Evolutionary conservation across 2,329 filamentous ascomycete genomes (phyloP), one percentile per base, ranked within the genome.

Genomic region (Microascus cirrosus): DNA sequence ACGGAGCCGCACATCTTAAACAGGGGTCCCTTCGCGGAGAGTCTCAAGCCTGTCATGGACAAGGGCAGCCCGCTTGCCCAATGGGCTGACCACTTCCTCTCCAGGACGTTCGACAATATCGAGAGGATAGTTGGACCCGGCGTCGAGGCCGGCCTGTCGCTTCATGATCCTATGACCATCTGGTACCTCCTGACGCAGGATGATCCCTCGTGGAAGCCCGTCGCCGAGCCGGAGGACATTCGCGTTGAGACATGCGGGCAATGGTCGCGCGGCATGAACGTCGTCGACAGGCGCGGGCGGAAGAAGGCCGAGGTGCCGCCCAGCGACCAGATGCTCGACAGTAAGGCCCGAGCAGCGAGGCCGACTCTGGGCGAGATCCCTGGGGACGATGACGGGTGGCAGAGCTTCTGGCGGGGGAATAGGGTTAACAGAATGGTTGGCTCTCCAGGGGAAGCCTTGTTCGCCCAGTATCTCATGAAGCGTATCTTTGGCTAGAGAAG

Each of bases 241-340:
- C 81, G 94, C 22, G 77, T 99, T 48, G 94, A 99, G 73, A 95
- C 91, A 0, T 75, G 82, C 2, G 94, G 93, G 1, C 94, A 97
- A 74, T 99, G 94, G 94, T 95, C 92, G 53, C 79, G 90, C 59
- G 93, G 94, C 1, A 92, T 94, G 85, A 92, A 91, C 67, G 79
- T 97, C 35, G 77, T 91, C 48, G 94, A 99, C 75, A 79, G 84
- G 39, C 80, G 94, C 52, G 72, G 83, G 57, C 76, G 73, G 61
- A 82, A 83, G 66, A 77, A 76, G 6, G 77, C 72, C 12, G 48
- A 22, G 13, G 39, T 25, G 15, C n/a, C 45, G 18, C 42, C 45
- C 28, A n/a, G 5, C 32, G 45, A 52, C 48, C 25, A 39, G 48
- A n/a, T 53, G 32, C 34, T 52, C 2, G 74, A 76, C 61, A 65